Evolutionary conservation across 2,329 filamentous ascomycete species (phyloP).

Genomic region (Venturia oleaginea): DNA sequence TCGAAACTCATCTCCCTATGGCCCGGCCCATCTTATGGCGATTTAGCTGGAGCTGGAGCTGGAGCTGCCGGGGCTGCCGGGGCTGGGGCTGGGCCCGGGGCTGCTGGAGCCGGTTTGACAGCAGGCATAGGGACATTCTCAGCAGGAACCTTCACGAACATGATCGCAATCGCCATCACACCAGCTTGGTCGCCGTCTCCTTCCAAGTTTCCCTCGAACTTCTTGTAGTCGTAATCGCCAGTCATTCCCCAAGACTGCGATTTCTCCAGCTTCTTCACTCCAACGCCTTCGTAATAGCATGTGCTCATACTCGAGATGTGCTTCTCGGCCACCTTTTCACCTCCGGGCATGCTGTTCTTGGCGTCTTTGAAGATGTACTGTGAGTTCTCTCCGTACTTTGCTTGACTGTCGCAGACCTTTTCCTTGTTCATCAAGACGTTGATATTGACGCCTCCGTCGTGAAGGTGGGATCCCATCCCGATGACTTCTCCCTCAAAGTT

Average conservation of each 20-base stretch:
- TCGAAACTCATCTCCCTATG: background rate
- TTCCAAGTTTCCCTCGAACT: background rate
- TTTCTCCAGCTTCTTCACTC: background rate
- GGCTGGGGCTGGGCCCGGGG: background rate
- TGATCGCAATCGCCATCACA: constrained; percentile 7
- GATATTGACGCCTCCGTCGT: constrained; percentile 2
- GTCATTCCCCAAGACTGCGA: constrained; percentile 7
- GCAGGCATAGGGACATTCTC: background rate
- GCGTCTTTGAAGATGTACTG: background rate
- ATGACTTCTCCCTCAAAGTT: constrained; percentile 13
- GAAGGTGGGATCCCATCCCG: constrained; percentile 10
- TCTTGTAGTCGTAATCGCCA: constrained; percentile 11
- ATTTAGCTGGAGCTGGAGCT: background rate
- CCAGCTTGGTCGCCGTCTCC: constrained; percentile 1
- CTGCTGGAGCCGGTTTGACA: background rate
- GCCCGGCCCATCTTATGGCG: background rate
- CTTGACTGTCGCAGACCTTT: background rate
- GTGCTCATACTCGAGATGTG: constrained; percentile 6
- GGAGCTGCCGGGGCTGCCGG: background rate
- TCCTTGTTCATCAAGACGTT: background rate
- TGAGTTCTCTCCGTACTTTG: constrained; percentile 2
- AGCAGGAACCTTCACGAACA: background rate
- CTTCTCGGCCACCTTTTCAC: background rate
- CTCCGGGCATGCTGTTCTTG: constrained; percentile 1
- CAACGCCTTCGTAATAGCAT: background rate